These are phyloP conservation scores for Larix sibirica DNA, from an alignment of 83 land plant genomes.

Conservation along the genomic window DNA sequence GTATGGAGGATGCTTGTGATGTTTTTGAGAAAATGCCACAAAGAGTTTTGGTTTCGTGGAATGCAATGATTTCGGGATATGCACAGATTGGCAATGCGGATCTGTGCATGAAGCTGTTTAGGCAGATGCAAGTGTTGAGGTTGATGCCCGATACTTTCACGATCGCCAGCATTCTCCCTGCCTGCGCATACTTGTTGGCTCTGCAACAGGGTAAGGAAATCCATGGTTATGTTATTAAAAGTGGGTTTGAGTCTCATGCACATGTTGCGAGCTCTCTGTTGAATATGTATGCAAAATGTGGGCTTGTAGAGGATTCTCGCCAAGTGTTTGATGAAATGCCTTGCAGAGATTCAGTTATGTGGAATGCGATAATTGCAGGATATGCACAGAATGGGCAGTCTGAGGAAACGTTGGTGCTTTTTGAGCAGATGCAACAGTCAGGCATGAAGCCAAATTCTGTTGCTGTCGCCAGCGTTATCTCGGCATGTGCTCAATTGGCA, in stretches of 20 bases:
- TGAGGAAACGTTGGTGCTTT: conserved; percentile 13
- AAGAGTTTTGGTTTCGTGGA: conserved; percentile 66
- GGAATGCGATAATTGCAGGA: conserved; percentile 30
- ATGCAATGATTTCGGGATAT: conserved; percentile 56
- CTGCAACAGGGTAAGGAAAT: conserved; percentile 23
- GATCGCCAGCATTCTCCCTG: conserved; percentile 42
- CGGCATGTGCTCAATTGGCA: conserved; percentile 25
- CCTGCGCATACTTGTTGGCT: conserved; percentile 21
- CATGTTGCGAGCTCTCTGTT: conserved; percentile 18
- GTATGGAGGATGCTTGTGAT: conserved; percentile 15
- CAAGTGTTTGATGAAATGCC: conserved; percentile 27
- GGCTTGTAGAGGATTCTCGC: conserved; percentile 18
- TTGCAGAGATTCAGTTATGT: conserved; percentile 12
- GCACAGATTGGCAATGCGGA: conserved; percentile 42
- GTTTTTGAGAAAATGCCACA: conserved; percentile 24
- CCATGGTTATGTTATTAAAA: conserved; percentile 19
- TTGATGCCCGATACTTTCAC: conserved; percentile 36
- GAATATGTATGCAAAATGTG: conserved; percentile 16
- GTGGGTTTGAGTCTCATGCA: conserved; percentile 17
- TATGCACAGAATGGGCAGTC: conserved; percentile 26
- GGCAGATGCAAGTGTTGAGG: conserved; percentile 29
- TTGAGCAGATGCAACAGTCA: conserved; percentile 17
- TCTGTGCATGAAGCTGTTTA: conserved; percentile 41
- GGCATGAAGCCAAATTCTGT: conserved; percentile 20
- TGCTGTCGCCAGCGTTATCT: conserved; percentile 20